phyloP scores from a whole-genome alignment of 768 basidiomycete genomes.

The Collybiopsis confluens region DNA sequence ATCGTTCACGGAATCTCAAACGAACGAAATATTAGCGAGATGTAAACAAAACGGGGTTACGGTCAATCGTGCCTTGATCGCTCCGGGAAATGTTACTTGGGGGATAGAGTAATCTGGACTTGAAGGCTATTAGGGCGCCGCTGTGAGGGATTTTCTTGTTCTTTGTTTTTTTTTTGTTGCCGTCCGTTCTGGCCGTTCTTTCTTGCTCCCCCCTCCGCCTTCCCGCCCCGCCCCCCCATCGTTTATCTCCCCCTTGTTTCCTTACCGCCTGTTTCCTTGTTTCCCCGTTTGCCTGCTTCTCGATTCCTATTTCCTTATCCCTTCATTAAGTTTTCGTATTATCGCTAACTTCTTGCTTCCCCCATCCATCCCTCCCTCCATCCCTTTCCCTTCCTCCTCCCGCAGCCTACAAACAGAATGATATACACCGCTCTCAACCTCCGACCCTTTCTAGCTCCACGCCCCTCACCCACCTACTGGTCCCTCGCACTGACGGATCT shows the following conservation, averaged over 20 bases:
- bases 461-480: conserved; percentile 46
- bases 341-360: too few relatives aligned
- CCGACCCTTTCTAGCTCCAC: conserved; percentile 40
- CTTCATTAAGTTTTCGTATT: too few relatives aligned
- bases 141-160: conserved; percentile 14
- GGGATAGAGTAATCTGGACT: conserved; percentile 23
- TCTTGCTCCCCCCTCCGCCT: too few relatives aligned
- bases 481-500: conserved; percentile 61
- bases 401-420: conserved; percentile 45
- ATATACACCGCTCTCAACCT: conserved; percentile 70
- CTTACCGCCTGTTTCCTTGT: too few relatives aligned
- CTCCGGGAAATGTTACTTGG: conserved; percentile 58
- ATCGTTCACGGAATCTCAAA: conserved; percentile 23
- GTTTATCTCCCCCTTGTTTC: too few relatives aligned
- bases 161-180: not conserved
- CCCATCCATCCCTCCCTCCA: too few relatives aligned
- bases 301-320: too few relatives aligned
- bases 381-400: too few relatives aligned
- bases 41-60: conserved; percentile 61
- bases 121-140: conserved; percentile 21
- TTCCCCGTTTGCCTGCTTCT: too few relatives aligned
- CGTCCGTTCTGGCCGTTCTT: too few relatives aligned
- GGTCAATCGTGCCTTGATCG: conserved; percentile 56
- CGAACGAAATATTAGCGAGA: conserved; percentile 44
- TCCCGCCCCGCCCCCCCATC: too few relatives aligned